phyloP scores from a whole-genome alignment of 2,329 filamentous ascomycete species.

The Colletotrichum gloeosporioides region DNA sequence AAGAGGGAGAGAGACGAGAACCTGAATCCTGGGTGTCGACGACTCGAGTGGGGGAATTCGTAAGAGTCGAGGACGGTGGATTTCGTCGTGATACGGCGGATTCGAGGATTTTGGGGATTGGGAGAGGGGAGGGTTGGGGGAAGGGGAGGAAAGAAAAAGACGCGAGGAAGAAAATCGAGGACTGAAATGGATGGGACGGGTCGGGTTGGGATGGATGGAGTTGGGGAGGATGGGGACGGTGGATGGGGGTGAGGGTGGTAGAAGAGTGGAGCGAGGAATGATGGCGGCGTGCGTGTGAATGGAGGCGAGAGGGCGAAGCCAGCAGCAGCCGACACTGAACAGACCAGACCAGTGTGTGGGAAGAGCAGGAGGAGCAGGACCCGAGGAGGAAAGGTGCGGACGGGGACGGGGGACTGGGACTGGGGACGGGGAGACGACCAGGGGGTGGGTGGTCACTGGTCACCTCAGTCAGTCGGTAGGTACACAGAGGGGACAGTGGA shows the following conservation, averaged over 20 bases:
- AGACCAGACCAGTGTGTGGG: background rate
- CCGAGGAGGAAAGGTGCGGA: background rate
- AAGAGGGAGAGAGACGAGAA: background rate
- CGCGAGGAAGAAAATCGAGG: conserved; percentile 12
- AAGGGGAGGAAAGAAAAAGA: background rate
- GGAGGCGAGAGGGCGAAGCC: conserved; percentile 14
- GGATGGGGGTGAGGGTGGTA: conserved; percentile 15
- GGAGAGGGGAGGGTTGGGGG: background rate
- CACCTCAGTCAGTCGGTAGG: background rate
- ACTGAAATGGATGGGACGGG: conserved; percentile 18
- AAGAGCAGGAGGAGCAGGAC: background rate
- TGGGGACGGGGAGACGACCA: background rate
- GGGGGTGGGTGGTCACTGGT: background rate
- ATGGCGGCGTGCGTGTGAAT: conserved; percentile 19
- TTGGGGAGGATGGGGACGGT: background rate
- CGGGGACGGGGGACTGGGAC: background rate
- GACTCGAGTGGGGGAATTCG: conserved; percentile 5
- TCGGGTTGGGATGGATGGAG: conserved; percentile 20
- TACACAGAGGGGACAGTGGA: background rate
- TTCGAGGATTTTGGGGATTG: conserved; percentile 11
- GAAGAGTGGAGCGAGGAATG: conserved; percentile 19
- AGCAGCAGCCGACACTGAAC: background rate
- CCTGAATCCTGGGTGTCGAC: conserved; percentile 21
- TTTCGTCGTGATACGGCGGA: conserved; percentile 20
- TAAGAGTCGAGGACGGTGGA: conserved; percentile 10